Percentiles rank a stretch among this genome's conserved stretches.
Conservation (phyloP, 805 yeast species). For the Yamadazyma philogaea region DNA sequence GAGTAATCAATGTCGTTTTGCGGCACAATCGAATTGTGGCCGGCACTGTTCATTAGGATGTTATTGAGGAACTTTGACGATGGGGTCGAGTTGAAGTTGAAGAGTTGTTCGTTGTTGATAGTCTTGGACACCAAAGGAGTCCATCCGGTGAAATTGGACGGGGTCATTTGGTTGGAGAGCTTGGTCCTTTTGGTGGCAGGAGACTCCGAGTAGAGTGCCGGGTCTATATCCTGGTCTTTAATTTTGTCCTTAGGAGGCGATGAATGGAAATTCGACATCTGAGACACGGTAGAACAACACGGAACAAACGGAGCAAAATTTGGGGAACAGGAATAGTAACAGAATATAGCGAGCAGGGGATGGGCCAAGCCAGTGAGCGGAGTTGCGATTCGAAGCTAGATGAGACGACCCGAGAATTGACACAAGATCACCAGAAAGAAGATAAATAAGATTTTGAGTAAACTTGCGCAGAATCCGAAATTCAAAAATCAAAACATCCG, state of each 20-base stretch:
- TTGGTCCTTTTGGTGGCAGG: slow-evolving; percentile 5
- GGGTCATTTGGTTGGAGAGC: slow-evolving; percentile 6
- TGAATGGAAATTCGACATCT: slow-evolving; percentile 30
- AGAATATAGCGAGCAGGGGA: background rate
- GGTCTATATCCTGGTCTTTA: slow-evolving; percentile 25
- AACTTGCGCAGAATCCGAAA: background rate
- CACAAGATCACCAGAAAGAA: background rate
- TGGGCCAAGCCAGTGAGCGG: background rate
- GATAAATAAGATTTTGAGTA: background rate
- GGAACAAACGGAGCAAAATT: background rate
- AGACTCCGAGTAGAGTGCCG: slow-evolving; percentile 25
- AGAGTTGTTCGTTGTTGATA: slow-evolving; percentile 30
- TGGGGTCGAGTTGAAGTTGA: slow-evolving; percentile 37
- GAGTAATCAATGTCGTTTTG: slow-evolving; percentile 25
- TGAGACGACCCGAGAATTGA: background rate
- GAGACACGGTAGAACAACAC: background rate
- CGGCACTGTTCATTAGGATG: slow-evolving; percentile 14
- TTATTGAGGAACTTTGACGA: slow-evolving; percentile 23
- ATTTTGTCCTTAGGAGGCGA: slow-evolving; percentile 27
- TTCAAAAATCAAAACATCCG: slow-evolving; percentile 3
- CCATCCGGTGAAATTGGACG: slow-evolving; percentile 33
- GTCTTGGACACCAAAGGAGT: slow-evolving; percentile 42
- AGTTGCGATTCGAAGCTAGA: background rate
- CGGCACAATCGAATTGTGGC: slow-evolving; percentile 12
- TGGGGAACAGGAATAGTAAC: background rate